Evolutionary conservation across 495 filamentous ascomycete species (phyloP).

Genomic region (Parathielavia hyrcaniae): DNA sequence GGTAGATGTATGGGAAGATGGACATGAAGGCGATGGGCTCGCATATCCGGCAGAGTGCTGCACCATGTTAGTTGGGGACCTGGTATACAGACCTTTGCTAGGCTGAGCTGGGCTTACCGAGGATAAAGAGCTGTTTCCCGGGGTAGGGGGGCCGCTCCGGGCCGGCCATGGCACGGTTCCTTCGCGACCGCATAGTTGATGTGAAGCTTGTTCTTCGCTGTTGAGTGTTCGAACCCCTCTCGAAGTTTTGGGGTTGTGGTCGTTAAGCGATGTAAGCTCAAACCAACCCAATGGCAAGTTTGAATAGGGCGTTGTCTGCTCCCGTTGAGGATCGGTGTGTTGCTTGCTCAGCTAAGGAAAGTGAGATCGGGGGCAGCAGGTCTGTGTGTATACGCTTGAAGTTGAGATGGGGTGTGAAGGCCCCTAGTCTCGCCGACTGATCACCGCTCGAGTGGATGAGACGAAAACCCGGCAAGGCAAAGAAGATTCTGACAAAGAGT

Average conservation of each 20-base stretch:
- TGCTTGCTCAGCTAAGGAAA: not conserved
- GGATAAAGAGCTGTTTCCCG: constrained; percentile 59
- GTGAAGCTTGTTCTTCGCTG: not conserved
- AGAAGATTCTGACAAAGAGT: not conserved
- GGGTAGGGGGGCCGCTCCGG: constrained; percentile 37
- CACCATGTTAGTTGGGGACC: constrained; percentile 42
- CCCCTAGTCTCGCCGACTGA: not conserved
- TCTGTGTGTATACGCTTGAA: not conserved
- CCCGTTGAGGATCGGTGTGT: not conserved
- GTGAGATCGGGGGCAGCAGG: not conserved
- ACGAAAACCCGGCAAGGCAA: not conserved
- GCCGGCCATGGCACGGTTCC: constrained; percentile 16
- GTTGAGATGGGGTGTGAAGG: not conserved
- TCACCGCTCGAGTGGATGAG: not conserved
- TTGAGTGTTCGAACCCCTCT: not conserved
- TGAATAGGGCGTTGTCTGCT: not conserved
- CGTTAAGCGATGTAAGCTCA: not conserved
- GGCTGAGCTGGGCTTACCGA: constrained; percentile 49
- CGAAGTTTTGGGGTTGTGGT: not conserved
- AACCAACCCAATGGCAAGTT: not conserved
- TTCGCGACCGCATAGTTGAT: constrained; percentile 17
- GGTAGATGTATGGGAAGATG: constrained; percentile 98
- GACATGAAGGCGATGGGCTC: constrained; percentile 99
- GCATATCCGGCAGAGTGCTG: constrained; percentile 90
- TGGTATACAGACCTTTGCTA: not conserved